A percentile compares a stretch with the other conserved stretches of the same genome.
Conservation (phyloP, 2,329 filamentous ascomycete genomes). For the Magnaporthiopsis rhizophila region DNA sequence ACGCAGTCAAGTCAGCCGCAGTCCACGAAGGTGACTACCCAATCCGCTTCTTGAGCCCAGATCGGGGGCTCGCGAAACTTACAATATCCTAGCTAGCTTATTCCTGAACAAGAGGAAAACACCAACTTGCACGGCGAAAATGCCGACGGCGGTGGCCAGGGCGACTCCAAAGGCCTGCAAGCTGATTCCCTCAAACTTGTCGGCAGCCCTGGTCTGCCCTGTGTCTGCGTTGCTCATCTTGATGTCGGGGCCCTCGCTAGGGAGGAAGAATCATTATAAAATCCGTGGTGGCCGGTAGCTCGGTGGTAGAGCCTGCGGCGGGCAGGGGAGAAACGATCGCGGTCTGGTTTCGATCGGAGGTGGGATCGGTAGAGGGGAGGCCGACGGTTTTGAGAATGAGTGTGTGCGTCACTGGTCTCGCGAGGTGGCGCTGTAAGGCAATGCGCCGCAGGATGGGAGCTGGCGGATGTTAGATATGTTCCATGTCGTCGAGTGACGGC, state of each 20-base stretch:
- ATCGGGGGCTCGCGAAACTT: slow-evolving; percentile 26
- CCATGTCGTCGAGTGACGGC: background rate
- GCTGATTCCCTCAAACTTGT: slow-evolving; percentile 28
- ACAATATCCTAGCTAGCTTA: slow-evolving; percentile 79
- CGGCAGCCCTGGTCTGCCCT: background rate
- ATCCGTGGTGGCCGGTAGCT: background rate
- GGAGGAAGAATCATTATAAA: background rate
- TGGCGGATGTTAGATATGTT: background rate
- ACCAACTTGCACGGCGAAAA: slow-evolving; percentile 57
- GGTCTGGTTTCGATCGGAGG: background rate
- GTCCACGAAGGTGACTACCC: background rate
- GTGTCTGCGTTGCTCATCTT: background rate
- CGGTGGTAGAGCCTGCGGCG: background rate
- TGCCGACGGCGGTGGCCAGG: slow-evolving; percentile 49
- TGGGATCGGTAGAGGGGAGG: background rate
- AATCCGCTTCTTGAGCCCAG: no score
- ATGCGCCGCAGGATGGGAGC: background rate
- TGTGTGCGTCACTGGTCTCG: background rate
- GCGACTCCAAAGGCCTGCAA: slow-evolving; percentile 57
- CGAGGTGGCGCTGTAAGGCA: background rate
- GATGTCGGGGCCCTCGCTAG: background rate
- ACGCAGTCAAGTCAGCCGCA: background rate
- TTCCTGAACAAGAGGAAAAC: slow-evolving; percentile 72
- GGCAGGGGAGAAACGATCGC: background rate
- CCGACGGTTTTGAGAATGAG: background rate